Base-by-base conservation (phyloP, 495 filamentous ascomycete genomes). In the Cairneyella variabilis region DNA sequence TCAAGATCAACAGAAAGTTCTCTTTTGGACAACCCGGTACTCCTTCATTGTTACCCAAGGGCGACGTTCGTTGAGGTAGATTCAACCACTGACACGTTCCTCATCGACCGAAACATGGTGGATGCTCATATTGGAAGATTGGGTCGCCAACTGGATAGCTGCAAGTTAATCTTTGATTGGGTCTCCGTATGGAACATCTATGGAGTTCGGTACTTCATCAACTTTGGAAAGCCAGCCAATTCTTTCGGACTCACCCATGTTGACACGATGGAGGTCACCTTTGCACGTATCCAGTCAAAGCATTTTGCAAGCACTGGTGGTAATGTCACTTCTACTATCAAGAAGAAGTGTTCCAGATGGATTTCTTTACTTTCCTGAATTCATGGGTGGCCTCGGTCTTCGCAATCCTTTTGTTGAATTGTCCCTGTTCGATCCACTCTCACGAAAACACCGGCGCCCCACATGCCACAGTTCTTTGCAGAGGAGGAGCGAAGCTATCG, bases 131-230 rank as follows among this genome's bases (percentile, higher is more conserved):
- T 85, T 44, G 60, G 70, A 12, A 82, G 85, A 55, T 73, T 86
- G 20, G 69, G 70, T 38, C 75, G 64, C 5, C 83, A 88, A 57
- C 79, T 88, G 73, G 74, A 46, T 67, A 27, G 66, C 22, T 74
- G 74, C 57, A 72, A 73, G 47, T 82, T 75, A 46, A 60, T 85
- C 16, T 83, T 88, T 54, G 66, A 75, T 18, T 85, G 80, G 76
- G 73, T 84, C 17, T 74, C 84, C 39, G 78, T 75, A 1, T 86
- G 80, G 74, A 85, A 86, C 60, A 73, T 69, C 44, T 85, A 83
- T 60, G 78, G 76, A 14, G 72, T 68, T 3, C 72, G 72, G 0
- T 86, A 85, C 63, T 86, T 88, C 62, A 72, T 70, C 48, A 85
- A 85, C 56, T 88, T 86, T 50, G 82, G 79, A 10, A 75, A 75